Conservation (phyloP, 2,329 filamentous ascomycete species). For the Dactylellina parvicollis region DNA sequence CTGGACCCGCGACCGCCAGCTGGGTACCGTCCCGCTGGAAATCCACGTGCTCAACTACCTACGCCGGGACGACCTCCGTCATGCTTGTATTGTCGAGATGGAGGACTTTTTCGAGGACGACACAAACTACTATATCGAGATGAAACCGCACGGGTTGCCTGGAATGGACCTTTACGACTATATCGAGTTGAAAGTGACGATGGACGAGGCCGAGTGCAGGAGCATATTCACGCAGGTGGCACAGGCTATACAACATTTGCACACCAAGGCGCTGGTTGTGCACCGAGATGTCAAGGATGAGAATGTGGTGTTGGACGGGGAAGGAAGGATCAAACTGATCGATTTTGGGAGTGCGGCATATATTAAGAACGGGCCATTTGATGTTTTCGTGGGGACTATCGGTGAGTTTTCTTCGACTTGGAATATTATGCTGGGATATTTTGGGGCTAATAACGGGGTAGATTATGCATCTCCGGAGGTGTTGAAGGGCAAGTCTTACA, state of each 20-base stretch:
- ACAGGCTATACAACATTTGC: constrained; percentile 86
- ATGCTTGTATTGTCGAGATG: constrained; percentile 78
- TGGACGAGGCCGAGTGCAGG: constrained; percentile 92
- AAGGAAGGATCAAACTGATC: constrained; percentile 94
- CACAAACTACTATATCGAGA: constrained; percentile 98
- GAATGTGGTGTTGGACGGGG: constrained; percentile 94
- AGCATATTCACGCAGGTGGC: constrained; percentile 97
- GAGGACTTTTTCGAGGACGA: constrained; percentile 80
- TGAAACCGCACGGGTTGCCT: constrained; percentile 91
- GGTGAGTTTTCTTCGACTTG: constrained; percentile 69
- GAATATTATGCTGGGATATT: constrained; percentile 39
- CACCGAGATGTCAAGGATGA: constrained; percentile 99
- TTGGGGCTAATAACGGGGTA: constrained; percentile 60
- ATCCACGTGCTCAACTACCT: constrained; percentile 97
- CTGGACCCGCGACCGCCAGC: constrained; percentile 90
- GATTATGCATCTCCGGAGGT: constrained; percentile 99
- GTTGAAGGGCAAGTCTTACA: constrained; percentile 87
- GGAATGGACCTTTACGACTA: constrained; percentile 99
- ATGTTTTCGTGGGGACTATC: constrained; percentile 98
- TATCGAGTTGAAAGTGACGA: constrained; percentile 93
- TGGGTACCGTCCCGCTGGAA: constrained; percentile 94
- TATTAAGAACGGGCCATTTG: constrained; percentile 97
- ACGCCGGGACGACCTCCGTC: constrained; percentile 74
- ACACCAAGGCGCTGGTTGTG: constrained; percentile 88
- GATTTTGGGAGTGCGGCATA: constrained; percentile 98